Evolutionary conservation across 176 grass and related monocot genomes (phyloP), one percentile per base, ranked within the genome.

Genomic region (Ananas comosus): DNA sequence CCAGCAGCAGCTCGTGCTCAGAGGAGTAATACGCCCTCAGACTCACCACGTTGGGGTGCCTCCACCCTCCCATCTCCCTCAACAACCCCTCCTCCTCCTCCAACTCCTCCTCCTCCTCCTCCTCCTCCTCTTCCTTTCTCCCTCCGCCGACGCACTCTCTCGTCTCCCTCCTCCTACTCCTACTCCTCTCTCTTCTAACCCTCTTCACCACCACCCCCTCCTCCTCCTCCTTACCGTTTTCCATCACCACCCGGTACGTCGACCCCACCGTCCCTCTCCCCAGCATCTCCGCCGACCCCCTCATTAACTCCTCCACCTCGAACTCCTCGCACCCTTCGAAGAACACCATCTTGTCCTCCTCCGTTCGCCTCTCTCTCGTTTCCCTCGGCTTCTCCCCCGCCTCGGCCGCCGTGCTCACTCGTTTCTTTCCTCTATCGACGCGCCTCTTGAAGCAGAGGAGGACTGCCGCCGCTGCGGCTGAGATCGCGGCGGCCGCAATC

Each of bases 221-320:
- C 51, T n/a, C 12, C 29, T 28, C 74, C 24, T 42, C 5, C 33
- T 42, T 42, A 42, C n/a, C 14, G 48, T 79, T 70, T 33, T 85
- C 76, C 76, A 96, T 87, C 67, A 76, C 76, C 64, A 96, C 92
- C 4, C 92, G 79, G 70, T 96, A 96, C 10, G 92, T 92, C 57
- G 88, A 86, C 27, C 86, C 86, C 63, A 87, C 70, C n/a, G 68
- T 76, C 66, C 92, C 92, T 56, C 85, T 96, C 0, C 88, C 88
- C 24, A 96, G 79, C 86, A 96, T 92, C 79, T 96, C 92, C 11
- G 88, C 92, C 51, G 88, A 90, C 19, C 88, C 88, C 70, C 78
- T 72, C 92, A 96, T 89, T n/a, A 96, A 74, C 25, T 83, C 66
- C 67, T 81, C 80, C 79, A 87, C 70, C 65, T 81, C 82, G 71